Evolutionary conservation across 768 basidiomycete species (phyloP).

Genomic region (Boletales sp.): DNA sequence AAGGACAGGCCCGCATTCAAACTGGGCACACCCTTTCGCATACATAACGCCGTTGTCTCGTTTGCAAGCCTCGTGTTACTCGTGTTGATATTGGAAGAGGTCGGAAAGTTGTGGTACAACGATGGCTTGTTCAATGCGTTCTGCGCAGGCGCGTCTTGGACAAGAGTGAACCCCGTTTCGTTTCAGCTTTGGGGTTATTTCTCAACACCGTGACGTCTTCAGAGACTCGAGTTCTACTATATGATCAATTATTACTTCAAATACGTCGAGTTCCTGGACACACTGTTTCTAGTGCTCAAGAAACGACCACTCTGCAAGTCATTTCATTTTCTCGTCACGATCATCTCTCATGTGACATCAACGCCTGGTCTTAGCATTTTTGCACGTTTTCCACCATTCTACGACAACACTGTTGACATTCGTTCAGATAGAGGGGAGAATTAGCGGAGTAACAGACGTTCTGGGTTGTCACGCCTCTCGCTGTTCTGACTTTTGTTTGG

Average conservation of each 20-base stretch:
- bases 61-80: constrained; percentile 77
- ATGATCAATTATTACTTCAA: constrained; percentile 98
- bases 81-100: constrained; percentile 80
- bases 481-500: constrained; percentile 1
- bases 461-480: neutral
- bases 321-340: neutral
- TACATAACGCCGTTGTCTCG: constrained; percentile 85
- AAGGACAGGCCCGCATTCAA: constrained; percentile 64
- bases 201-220: constrained; percentile 6
- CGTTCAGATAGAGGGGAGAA: constrained; percentile 84
- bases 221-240: constrained; percentile 93
- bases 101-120: constrained; percentile 66
- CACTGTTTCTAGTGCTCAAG: constrained; percentile 92
- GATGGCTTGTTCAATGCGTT: constrained; percentile 72
- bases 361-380: constrained; percentile 58
- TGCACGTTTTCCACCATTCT: constrained; percentile 97
- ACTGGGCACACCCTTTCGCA: constrained; percentile 74
- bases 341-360: neutral
- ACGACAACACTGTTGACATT: constrained; percentile 91
- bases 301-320: constrained; percentile 89
- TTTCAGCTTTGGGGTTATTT: neutral
- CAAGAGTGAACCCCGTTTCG: constrained; percentile 49
- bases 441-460: constrained; percentile 61
- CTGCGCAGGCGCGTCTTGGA: constrained; percentile 76
- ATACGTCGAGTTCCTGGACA: constrained; percentile 92